A percentile compares a stretch with the other conserved stretches of the same genome.
Conservation (phyloP, 768 basidiomycete genomes). For the Rhodotorula diobovata region DNA sequence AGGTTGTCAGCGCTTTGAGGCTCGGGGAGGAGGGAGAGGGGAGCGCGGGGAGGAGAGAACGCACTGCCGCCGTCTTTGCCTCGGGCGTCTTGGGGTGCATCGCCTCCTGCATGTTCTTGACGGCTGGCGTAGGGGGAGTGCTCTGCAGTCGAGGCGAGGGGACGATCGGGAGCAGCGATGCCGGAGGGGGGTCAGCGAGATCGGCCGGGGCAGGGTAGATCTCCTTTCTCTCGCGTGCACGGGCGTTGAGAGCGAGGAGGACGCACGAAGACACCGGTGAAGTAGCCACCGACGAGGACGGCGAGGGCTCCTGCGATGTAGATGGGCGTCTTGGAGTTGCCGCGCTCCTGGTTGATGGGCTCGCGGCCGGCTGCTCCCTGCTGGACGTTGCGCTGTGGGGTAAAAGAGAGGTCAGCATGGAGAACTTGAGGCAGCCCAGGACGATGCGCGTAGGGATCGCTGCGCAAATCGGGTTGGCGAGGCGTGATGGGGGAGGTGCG, state of each 20-base stretch:
- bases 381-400: slow-evolving; percentile 2
- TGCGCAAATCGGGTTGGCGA: too few species aligned
- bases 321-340: slow-evolving; percentile 16
- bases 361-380: slow-evolving; percentile 21
- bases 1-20: neutral
- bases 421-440: too few species aligned
- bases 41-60: neutral
- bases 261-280: slow-evolving; percentile 11
- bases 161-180: neutral
- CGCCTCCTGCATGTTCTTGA: slow-evolving; percentile 14
- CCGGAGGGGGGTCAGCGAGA: neutral
- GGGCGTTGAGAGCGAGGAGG: neutral
- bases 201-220: neutral
- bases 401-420: slow-evolving; percentile 3
- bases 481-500: too few species aligned
- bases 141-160: neutral
- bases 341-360: slow-evolving; percentile 32
- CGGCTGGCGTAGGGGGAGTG: slow-evolving; percentile 19
- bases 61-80: slow-evolving; percentile 15
- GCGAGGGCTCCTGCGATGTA: slow-evolving; percentile 22
- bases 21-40: neutral
- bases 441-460: too few species aligned
- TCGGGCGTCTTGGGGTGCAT: slow-evolving; percentile 23
- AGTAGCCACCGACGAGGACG: slow-evolving; percentile 30
- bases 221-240: neutral